These are phyloP conservation scores for Phytophthora pisi DNA, from an alignment of 352 stramenopile species.

Conservation along the genomic window DNA sequence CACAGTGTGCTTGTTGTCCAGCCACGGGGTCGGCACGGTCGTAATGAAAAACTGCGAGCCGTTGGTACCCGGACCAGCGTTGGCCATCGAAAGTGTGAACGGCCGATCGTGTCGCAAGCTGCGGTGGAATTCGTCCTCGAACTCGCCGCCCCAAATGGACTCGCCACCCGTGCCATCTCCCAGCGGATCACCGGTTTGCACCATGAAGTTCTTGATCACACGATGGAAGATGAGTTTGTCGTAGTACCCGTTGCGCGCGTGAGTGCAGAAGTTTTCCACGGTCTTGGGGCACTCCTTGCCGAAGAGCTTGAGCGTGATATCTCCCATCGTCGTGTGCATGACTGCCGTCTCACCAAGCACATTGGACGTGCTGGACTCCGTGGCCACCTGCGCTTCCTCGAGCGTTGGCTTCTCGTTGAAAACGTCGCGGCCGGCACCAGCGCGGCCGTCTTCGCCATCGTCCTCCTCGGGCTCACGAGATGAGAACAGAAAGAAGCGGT, in stretches of 20 bases:
- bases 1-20: constrained; percentile 97
- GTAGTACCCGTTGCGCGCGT: constrained; percentile 98
- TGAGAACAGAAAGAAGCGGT: constrained; percentile 98
- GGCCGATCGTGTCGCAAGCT: constrained; percentile 95
- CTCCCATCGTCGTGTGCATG: constrained; percentile 98
- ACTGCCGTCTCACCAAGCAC: constrained; percentile 83
- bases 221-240: constrained; percentile 99
- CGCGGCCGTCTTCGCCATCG: constrained; percentile 56
- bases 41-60: constrained; percentile 98
- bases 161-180: constrained; percentile 98
- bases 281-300: constrained; percentile 94
- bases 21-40: constrained; percentile 96
- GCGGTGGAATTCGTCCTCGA: constrained; percentile 99
- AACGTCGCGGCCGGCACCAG: constrained; percentile 88
- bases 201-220: constrained; percentile 99
- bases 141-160: constrained; percentile 99
- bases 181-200: constrained; percentile 95
- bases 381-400: constrained; percentile 91
- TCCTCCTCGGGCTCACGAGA: constrained; percentile 91
- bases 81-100: constrained; percentile 99
- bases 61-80: constrained; percentile 86
- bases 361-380: constrained; percentile 71
- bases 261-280: constrained; percentile 98
- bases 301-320: constrained; percentile 98
- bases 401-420: constrained; percentile 98